A percentile compares a stretch with the other conserved stretches of the same genome.
Evolutionary conservation across 495 filamentous ascomycete species (phyloP).

Genomic region (Staphylotrichum longicolle): DNA sequence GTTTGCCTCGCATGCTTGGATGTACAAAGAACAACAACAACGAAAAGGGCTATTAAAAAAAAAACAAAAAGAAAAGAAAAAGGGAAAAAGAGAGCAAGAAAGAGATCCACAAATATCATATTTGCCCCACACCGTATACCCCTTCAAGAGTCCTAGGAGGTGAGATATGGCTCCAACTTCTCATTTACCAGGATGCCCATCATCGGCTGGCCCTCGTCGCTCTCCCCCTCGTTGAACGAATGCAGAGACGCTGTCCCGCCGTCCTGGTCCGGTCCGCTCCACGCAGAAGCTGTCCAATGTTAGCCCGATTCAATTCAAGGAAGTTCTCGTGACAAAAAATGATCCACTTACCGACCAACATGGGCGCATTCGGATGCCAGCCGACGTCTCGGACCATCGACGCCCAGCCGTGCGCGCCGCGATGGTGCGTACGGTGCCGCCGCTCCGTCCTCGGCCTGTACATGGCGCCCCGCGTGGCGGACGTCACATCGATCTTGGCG

Average conservation of each 20-base stretch:
- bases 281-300: conserved; percentile 62
- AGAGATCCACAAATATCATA: too few relatives aligned
- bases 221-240: conserved; percentile 64
- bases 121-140: too few relatives aligned
- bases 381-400: conserved; percentile 89
- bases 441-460: conserved; percentile 11
- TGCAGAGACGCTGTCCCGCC: conserved; percentile 74
- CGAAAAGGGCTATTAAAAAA: too few relatives aligned
- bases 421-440: conserved; percentile 30
- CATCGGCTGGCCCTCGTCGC: conserved; percentile 64
- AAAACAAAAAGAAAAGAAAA: too few relatives aligned
- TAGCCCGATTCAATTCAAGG: conserved; percentile 5
- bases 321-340: too few relatives aligned
- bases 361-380: conserved; percentile 90
- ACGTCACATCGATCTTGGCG: conserved; percentile 70
- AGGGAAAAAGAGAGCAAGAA: too few relatives aligned
- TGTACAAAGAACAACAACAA: too few relatives aligned
- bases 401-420: conserved; percentile 55
- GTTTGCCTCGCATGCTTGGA: too few relatives aligned
- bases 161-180: conserved; percentile 32
- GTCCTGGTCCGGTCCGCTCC: conserved; percentile 70
- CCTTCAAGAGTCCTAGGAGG: too few relatives aligned
- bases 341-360: conserved; percentile 70
- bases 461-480: conserved; percentile 51
- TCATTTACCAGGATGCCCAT: conserved; percentile 57